Evolutionary conservation across 1,284 basidiomycete species (phyloP).

Genomic region (Quambalaria eucalypti): DNA sequence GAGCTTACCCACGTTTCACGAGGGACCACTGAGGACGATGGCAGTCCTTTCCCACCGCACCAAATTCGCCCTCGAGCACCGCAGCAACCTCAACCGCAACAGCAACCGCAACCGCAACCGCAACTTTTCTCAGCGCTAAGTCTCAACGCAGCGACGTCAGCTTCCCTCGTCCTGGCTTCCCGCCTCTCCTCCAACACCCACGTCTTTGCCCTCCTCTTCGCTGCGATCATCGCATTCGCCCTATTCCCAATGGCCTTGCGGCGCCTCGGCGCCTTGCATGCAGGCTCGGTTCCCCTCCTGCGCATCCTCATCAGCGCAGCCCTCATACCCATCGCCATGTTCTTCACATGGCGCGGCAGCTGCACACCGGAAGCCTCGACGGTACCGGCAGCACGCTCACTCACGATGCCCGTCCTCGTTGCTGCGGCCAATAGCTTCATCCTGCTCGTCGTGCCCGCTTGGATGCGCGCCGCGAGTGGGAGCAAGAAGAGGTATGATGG

Average conservation of each 20-base stretch:
- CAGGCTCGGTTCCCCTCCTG: not conserved
- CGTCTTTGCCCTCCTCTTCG: slow-evolving; percentile 84
- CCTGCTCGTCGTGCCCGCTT: not conserved
- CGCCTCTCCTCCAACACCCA: slow-evolving; percentile 71
- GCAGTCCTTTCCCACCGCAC: too few species aligned
- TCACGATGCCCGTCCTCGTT: not conserved
- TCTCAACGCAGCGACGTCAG: slow-evolving; percentile 87
- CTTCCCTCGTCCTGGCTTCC: slow-evolving; percentile 85
- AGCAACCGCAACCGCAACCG: too few species aligned
- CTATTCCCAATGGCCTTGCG: slow-evolving; percentile 8
- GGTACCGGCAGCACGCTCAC: not conserved
- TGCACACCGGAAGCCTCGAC: too few species aligned
- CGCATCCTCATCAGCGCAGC: not conserved
- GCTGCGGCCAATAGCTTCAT: not conserved
- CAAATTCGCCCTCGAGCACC: too few species aligned
- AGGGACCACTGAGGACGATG: too few species aligned
- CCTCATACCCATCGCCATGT: not conserved
- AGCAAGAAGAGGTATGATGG: not conserved
- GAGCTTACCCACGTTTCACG: too few species aligned
- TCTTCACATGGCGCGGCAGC: not conserved
- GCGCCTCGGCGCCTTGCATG: not conserved
- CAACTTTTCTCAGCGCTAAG: slow-evolving; percentile 68
- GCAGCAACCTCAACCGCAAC: slow-evolving; percentile 3
- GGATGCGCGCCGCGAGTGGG: not conserved
- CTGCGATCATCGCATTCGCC: slow-evolving; percentile 54